These are phyloP conservation scores for button mushroom (Agaricus bisporus) DNA, from an alignment of 768 basidiomycete genomes.

Conservation along the genomic window DNA sequence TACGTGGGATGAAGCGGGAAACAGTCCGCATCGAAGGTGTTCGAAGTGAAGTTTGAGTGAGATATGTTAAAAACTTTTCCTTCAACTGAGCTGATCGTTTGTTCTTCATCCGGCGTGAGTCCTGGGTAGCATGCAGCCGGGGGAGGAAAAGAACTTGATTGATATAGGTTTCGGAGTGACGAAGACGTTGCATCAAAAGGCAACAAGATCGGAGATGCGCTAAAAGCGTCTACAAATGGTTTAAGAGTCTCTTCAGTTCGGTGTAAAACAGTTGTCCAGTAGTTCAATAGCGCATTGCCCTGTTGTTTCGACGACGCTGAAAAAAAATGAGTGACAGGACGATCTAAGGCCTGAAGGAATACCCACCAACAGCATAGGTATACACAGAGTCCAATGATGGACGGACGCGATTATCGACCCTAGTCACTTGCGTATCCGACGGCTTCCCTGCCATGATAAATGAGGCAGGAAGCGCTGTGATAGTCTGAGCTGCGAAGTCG, in stretches of 20 bases:
- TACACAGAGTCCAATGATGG: constrained; percentile 52
- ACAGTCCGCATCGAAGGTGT: constrained; percentile 41
- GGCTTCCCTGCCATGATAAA: constrained; percentile 46
- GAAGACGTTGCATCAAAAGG: constrained; percentile 50
- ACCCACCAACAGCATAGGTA: constrained; percentile 50
- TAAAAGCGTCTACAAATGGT: constrained; percentile 41
- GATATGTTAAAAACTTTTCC: constrained; percentile 42
- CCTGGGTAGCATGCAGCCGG: constrained; percentile 59
- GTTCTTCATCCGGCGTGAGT: constrained; percentile 30
- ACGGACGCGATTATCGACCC: constrained; percentile 31
- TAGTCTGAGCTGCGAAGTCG: constrained; percentile 53
- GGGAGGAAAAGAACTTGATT: constrained; percentile 47
- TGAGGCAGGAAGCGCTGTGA: constrained; percentile 34
- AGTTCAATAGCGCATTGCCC: constrained; percentile 37
- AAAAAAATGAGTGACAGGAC: not conserved
- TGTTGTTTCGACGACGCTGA: constrained; percentile 55
- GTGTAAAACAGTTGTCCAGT: constrained; percentile 49
- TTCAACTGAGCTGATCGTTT: constrained; percentile 44
- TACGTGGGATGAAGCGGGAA: constrained; percentile 57
- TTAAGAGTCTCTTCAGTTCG: constrained; percentile 36
- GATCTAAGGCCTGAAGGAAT: not conserved
- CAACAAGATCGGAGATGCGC: constrained; percentile 42
- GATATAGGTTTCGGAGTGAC: constrained; percentile 34
- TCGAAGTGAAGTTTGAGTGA: constrained; percentile 22
- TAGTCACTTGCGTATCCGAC: constrained; percentile 33